Conservation (phyloP, 2,329 filamentous ascomycete species). For the Sporothrix dimorphospora region DNA sequence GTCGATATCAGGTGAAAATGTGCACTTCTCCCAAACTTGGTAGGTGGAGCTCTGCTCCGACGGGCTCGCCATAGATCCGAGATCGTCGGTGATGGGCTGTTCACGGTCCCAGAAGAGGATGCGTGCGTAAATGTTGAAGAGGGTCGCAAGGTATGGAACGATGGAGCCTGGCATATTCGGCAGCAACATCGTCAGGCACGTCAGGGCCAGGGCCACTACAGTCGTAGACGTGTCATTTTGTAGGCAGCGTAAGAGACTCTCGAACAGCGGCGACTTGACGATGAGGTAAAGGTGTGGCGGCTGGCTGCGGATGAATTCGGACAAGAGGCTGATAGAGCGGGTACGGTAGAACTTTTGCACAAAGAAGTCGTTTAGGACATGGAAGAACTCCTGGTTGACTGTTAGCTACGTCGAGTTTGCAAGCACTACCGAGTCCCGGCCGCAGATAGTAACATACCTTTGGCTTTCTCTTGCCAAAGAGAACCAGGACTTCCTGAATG, state of each 20-base stretch:
- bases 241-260: conserved; percentile 71
- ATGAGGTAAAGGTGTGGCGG: conserved; percentile 79
- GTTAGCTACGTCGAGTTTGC: neutral
- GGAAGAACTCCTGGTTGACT: conserved; percentile 62
- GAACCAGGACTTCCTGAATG: conserved; percentile 56
- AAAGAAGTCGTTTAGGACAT: conserved; percentile 66
- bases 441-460: conserved; percentile 44
- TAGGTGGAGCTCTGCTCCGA: conserved; percentile 35
- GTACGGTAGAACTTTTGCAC: conserved; percentile 66
- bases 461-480: conserved; percentile 69
- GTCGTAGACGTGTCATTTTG: conserved; percentile 78
- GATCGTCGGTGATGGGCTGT: conserved; percentile 47
- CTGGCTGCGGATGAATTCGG: conserved; percentile 72
- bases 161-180: conserved; percentile 78
- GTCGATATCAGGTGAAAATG: conserved; percentile 64
- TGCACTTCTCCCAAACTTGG: conserved; percentile 65
- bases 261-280: conserved; percentile 71
- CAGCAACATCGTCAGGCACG: conserved; percentile 77
- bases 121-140: conserved; percentile 82
- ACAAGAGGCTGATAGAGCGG: conserved; percentile 67
- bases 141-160: conserved; percentile 66
- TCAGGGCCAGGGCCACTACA: conserved; percentile 74
- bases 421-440: neutral
- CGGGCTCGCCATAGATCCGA: conserved; percentile 29
- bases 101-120: conserved; percentile 76